Base-by-base conservation (phyloP, 2,329 filamentous ascomycete genomes). In the Setomelanomma holmii region DNA sequence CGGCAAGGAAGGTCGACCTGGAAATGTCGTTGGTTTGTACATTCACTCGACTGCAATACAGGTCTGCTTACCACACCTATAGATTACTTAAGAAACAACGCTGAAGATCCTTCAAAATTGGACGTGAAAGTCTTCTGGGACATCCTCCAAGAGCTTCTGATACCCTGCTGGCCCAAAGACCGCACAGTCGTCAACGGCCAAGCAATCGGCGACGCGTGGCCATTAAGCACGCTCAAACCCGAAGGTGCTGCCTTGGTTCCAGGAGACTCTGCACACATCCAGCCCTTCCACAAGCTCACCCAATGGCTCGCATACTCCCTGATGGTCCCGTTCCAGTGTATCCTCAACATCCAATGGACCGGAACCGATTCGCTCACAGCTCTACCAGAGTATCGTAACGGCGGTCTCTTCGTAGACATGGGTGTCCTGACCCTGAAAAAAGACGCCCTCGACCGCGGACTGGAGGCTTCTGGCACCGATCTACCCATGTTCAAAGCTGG, bases 241-340 rank as follows among this genome's bases (percentile, higher is more conserved):
- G 84, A 60, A 8, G 27, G 20, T 16, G 10, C n/a, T n/a, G 11
- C 5, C 48, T 57, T 4, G 53, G 51, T 16, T 51, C 38, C 20
- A 80, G 84, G n/a, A n/a, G n/a, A n/a, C n/a, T n/a, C n/a, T n/a
- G n/a, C n/a, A 0, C 86, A 80, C 56, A 92, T 95, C 60, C 84
- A 93, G n/a, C 91, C 92, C 0, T 96, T 96, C 79, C 92, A 96
- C 79, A 96, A 70, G 40, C 83, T 96, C 33, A 96, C 92, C 0
- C 92, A 96, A 74, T 96, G 93, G 93, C 88, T 96, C 49, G 90
- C 89, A 40, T 96, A 96, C 76, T 96, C 91, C 1, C 83, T 97
- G 51, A 96, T 95, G 89, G 89, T 92, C 19, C 92, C 92, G 86
- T 64, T 61, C 30, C 85, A 88, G 48, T 89, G 86, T 58, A 76